Conservation (phyloP, 73 alveolate species). For the Paramecium sonneborni region DNA sequence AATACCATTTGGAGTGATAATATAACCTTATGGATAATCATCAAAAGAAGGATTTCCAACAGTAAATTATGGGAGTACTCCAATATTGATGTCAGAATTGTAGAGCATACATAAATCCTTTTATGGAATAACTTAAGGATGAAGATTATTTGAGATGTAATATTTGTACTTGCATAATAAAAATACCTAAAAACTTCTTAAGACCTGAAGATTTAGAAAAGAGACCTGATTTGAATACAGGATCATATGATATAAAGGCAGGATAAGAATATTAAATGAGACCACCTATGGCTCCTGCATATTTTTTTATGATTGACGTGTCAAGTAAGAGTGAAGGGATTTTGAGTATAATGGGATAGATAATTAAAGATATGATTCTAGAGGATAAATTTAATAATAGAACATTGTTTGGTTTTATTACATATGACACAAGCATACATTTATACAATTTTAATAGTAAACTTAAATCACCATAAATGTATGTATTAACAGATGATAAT, state of each 20-base stretch:
- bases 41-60: constrained; percentile 69
- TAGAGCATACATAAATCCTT: constrained; percentile 94
- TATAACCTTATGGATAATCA: constrained; percentile 41
- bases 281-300: constrained; percentile 93
- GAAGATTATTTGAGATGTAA: constrained; percentile 89
- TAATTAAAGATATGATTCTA: constrained; percentile 79
- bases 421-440: constrained; percentile 89
- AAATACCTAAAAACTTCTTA: constrained; percentile 52
- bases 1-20: constrained; percentile 43
- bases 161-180: constrained; percentile 78
- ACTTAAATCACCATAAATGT: constrained; percentile 84
- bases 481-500: constrained; percentile 79
- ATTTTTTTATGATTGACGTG: constrained; percentile 92
- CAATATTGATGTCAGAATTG: constrained; percentile 92
- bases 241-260: constrained; percentile 88
- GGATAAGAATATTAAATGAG: constrained; percentile 76
- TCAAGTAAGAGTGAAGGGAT: constrained; percentile 86
- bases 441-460: constrained; percentile 83
- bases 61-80: constrained; percentile 69
- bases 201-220: constrained; percentile 77
- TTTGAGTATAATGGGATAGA: constrained; percentile 72
- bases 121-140: constrained; percentile 78
- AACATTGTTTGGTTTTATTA: constrained; percentile 82
- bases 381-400: constrained; percentile 79
- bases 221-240: constrained; percentile 83